Conservation (phyloP, 1,284 basidiomycete genomes). For the Cryptococcus amylolentus region DNA sequence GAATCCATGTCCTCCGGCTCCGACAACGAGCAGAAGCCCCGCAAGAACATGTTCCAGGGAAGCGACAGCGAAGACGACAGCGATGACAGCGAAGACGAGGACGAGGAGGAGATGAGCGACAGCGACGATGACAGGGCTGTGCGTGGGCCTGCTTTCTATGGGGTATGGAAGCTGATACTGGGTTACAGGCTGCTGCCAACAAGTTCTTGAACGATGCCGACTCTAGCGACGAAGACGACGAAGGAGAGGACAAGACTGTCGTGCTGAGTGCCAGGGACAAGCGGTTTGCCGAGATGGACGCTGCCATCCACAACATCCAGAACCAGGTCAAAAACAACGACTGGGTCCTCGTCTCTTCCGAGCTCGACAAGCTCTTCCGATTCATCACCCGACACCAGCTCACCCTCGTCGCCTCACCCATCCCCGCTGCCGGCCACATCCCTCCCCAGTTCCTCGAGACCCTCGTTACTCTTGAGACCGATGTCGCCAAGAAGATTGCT, state of each 20-base stretch:
- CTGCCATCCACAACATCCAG: slow-evolving; percentile 82
- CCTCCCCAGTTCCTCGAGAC: slow-evolving; percentile 83
- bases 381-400: slow-evolving; percentile 84
- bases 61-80: slow-evolving; percentile 30
- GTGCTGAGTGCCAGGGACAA: slow-evolving; percentile 51
- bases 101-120: slow-evolving; percentile 38
- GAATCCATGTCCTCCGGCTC: slow-evolving; percentile 46
- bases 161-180: neutral
- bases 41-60: slow-evolving; percentile 18
- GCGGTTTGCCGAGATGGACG: slow-evolving; percentile 51
- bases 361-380: slow-evolving; percentile 92
- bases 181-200: slow-evolving; percentile 30
- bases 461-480: slow-evolving; percentile 71
- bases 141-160: slow-evolving; percentile 7
- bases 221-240: slow-evolving; percentile 43
- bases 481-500: slow-evolving; percentile 68
- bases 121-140: slow-evolving; percentile 34
- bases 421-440: slow-evolving; percentile 73
- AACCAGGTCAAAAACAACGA: slow-evolving; percentile 90
- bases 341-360: slow-evolving; percentile 89
- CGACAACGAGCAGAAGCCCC: slow-evolving; percentile 34
- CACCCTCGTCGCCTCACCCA: slow-evolving; percentile 45
- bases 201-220: slow-evolving; percentile 46
- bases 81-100: slow-evolving; percentile 38
- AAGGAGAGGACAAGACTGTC: slow-evolving; percentile 48